phyloP scores from a whole-genome alignment of 495 filamentous ascomycete genomes.

The Penicillium samsonianum region DNA sequence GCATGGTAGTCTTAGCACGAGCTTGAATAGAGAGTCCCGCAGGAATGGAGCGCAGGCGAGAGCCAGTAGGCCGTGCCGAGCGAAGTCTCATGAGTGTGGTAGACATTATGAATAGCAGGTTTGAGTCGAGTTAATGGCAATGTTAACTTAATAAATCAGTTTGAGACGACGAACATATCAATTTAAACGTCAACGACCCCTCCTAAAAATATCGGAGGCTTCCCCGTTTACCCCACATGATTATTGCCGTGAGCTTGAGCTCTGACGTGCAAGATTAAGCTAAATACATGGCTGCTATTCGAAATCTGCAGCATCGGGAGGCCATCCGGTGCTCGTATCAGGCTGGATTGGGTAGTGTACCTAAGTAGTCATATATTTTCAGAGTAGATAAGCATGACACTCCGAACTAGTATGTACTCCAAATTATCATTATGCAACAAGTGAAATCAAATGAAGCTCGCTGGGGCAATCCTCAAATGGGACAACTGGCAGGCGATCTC shows the following conservation, averaged over 20 bases:
- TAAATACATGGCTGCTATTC: neutral
- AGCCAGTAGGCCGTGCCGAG: slow-evolving; percentile 15
- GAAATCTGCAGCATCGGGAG: slow-evolving; percentile 6
- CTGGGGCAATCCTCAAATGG: slow-evolving; percentile 14
- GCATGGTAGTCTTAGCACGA: slow-evolving; percentile 34
- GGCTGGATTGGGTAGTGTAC: neutral
- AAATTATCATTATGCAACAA: slow-evolving; percentile 16
- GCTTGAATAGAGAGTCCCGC: slow-evolving; percentile 19
- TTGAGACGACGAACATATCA: neutral
- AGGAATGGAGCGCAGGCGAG: slow-evolving; percentile 19
- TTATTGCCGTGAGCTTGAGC: neutral
- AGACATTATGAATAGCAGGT: slow-evolving; percentile 17
- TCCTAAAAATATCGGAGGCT: slow-evolving; percentile 6
- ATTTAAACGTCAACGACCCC: slow-evolving; percentile 8
- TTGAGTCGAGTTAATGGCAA: neutral
- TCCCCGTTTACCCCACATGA: slow-evolving; percentile 12
- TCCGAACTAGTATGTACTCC: neutral
- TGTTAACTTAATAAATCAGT: slow-evolving; percentile 6
- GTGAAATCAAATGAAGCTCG: slow-evolving; percentile 11
- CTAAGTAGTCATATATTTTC: neutral
- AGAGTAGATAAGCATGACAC: slow-evolving; percentile 9
- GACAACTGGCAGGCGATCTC: slow-evolving; percentile 30
- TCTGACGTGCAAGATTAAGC: neutral
- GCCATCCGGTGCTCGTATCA: slow-evolving; percentile 1
- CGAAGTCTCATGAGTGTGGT: slow-evolving; percentile 27